Evolutionary conservation across 2,329 filamentous ascomycete genomes (phyloP), one percentile per base, ranked within the genome.

Genomic region (Aaosphaeria arxii): DNA sequence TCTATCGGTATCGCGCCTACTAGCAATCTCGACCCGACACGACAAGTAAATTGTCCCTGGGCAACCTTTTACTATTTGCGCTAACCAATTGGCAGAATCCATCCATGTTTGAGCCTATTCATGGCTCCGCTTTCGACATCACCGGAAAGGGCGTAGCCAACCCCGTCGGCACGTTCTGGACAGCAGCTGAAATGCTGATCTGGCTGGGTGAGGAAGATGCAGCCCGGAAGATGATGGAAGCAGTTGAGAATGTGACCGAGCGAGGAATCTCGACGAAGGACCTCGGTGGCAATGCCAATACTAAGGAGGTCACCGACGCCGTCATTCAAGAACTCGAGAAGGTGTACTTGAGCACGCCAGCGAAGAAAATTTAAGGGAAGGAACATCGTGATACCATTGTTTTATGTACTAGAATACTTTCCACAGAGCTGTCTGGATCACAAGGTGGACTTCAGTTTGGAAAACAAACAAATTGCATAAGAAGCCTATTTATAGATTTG

Each of bases 1-100:
- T 82, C 78, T 6, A 87, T 87, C 52, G 85, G 85, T 7, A 86
- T 88, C 50, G 85, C 85, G 1, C 83, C 84, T 1, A 85, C 82
- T 0, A 82, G 77, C 43, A 88, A 87, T 56, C 73, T 88, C 1
- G 85, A 87, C 56, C 84, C 84, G 2, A 81, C 78, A 2, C 67
- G 79, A 11, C 17, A 24, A 24, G 17, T 24, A 24, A 24, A 3
- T 2, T 24, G 17, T 24, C 17, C 17, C 17, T 24, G 17, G 3
- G 17, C 17, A 24, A 24, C 17, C 17, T 24, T 24, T 24, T 24
- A 24, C 17, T 24, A 24, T 24, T 3, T 24, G 17, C 17, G 17
- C 17, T 24, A 24, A 24, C 17, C 17, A 24, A 24, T 24, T 24
- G 17, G 17, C 42, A 74, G 53, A 78, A 82, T 50, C 82, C 82